Base-by-base conservation (phyloP, 139 green algal genomes). In the Penium margaritaceum region DNA sequence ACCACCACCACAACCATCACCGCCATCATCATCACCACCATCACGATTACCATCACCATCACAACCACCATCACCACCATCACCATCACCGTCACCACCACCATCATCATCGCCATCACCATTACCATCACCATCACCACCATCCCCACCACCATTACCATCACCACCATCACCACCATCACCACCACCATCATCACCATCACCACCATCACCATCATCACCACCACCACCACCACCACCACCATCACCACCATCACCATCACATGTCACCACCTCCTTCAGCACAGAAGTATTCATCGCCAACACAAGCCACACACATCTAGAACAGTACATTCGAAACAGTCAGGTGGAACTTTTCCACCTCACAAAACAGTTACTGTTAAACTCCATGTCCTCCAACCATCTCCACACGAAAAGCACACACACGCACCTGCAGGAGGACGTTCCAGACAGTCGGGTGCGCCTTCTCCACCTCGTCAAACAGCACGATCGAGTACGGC, bases 401-500 rank as follows among this genome's bases (percentile, higher is more conserved):
- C n/a, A n/a, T n/a, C n/a, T n/a, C n/a, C n/a, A n/a, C n/a, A n/a
- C n/a, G n/a, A n/a, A n/a, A n/a, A n/a, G n/a, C n/a, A n/a, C n/a
- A n/a, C n/a, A n/a, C n/a, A n/a, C n/a, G 81, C 44, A 96, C 83
- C 5, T 83, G 80, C 67, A 97, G 88, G 77, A 97, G 87, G 5
- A 94, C 70, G 82, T 97, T 97, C 72, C 95, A 90, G 37, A 93
- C 84, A 5, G 85, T 24, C 60, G 15, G 54, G 55, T 87, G 82
- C 29, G 82, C 81, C 69, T 93, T 93, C 72, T 94, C 89, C 19
- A 95, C 87, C 74, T 95, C 90, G 62, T 95, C 90, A 44, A 95
- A 84, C 38, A 95, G 80, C 37, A 95, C 78, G 1, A 95, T 87
- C 29, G 64, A 44, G 47, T 78, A 84, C 12, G 78, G 78, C 6